A percentile compares a stretch with the other conserved stretches of the same genome.
phyloP scores from a whole-genome alignment of 2,329 filamentous ascomycete genomes.

The Grosmannia clavigera region DNA sequence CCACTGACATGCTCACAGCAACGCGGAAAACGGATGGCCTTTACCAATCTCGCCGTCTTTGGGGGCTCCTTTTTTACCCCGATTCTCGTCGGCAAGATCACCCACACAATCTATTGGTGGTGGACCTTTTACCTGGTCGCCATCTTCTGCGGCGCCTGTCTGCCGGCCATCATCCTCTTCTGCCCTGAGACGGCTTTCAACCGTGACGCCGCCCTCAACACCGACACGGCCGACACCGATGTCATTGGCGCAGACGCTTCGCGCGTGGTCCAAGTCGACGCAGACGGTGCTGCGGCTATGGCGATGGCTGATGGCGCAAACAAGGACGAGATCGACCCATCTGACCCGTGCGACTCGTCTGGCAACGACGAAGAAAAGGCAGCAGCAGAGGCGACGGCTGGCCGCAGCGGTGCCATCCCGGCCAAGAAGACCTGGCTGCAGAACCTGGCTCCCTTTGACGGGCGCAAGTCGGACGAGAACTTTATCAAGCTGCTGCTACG shows the following conservation, averaged over 20 bases:
- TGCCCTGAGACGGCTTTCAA: conserved; percentile 76
- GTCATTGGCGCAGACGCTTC: not conserved
- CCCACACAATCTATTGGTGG: conserved; percentile 60
- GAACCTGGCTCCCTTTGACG: conserved; percentile 61
- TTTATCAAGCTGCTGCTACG: conserved; percentile 56
- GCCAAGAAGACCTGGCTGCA: conserved; percentile 46
- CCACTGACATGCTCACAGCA: conserved; percentile 28
- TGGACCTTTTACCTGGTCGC: conserved; percentile 85
- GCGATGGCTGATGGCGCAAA: not conserved
- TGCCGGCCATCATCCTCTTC: conserved; percentile 63
- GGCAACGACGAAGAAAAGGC: conserved; percentile 9
- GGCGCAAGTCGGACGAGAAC: conserved; percentile 65
- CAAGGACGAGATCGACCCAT: not conserved
- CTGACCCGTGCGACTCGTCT: conserved; percentile 1
- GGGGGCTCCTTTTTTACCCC: conserved; percentile 56
- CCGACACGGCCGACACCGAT: conserved; percentile 43
- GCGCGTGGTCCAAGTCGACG: not conserved
- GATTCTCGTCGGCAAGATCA: conserved; percentile 82
- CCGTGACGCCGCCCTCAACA: conserved; percentile 55
- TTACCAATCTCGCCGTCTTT: conserved; percentile 49
- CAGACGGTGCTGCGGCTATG: not conserved
- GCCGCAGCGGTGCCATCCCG: conserved; percentile 12
- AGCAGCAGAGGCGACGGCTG: not conserved
- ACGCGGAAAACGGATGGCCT: conserved; percentile 76
- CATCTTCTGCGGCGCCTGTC: conserved; percentile 61